A percentile compares a stretch with the other conserved stretches of the same genome.
Conservation (phyloP, 306 rosid species). For the Dalbergia cultrata region DNA sequence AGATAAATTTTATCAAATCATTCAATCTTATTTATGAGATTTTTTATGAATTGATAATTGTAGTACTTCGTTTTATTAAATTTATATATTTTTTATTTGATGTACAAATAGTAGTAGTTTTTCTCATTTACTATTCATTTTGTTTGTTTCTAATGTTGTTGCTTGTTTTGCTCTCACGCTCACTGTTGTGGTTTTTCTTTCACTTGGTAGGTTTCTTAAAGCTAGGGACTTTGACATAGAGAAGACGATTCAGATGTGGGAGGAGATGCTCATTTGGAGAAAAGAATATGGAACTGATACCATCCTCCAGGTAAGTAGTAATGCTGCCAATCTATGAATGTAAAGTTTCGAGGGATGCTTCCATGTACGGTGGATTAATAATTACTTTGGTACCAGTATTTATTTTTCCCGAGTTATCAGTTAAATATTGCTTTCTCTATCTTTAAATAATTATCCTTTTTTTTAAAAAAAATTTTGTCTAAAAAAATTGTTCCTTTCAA, state of each 20-base stretch:
- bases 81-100: too few species aligned
- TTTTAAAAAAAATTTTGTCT: too few species aligned
- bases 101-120: too few species aligned
- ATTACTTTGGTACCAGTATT: background rate
- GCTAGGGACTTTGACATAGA: slow-evolving; percentile 86
- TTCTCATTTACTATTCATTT: background rate
- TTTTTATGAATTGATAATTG: too few species aligned
- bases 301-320: slow-evolving; percentile 70
- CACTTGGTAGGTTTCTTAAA: slow-evolving; percentile 71
- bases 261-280: slow-evolving; percentile 92
- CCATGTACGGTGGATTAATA: background rate
- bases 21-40: too few species aligned
- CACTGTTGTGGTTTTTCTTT: background rate
- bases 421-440: background rate
- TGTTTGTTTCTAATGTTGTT: background rate
- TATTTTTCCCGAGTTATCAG: background rate
- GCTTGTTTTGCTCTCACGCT: background rate
- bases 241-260: slow-evolving; percentile 88
- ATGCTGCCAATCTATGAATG: slow-evolving; percentile 3
- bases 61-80: too few species aligned
- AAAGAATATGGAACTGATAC: slow-evolving; percentile 85
- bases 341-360: background rate
- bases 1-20: too few species aligned
- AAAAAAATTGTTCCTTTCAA: too few species aligned
- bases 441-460: too few species aligned